These are phyloP conservation scores for Beauveria medogensis DNA, from an alignment of 2,329 filamentous ascomycete genomes.

Conservation along the genomic window DNA sequence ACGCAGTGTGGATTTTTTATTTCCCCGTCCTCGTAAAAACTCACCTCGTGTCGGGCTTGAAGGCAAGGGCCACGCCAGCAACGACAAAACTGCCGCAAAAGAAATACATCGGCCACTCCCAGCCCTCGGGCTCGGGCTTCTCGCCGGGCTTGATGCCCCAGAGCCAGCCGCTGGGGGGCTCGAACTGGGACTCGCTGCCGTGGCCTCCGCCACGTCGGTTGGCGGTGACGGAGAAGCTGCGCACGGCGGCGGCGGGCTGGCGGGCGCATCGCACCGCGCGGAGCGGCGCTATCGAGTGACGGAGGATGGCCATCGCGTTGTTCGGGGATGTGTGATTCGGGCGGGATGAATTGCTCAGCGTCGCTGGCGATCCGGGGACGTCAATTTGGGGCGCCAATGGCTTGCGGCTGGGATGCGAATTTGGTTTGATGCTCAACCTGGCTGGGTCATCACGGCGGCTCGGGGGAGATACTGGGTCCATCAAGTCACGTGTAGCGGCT, in stretches of 20 bases:
- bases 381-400: slow-evolving; percentile 24
- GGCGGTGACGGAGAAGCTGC: slow-evolving; percentile 37
- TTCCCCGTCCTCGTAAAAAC: slow-evolving; percentile 31
- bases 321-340: neutral
- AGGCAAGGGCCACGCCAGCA: slow-evolving; percentile 75
- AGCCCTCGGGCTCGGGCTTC: slow-evolving; percentile 93
- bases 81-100: slow-evolving; percentile 72
- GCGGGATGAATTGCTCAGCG: slow-evolving; percentile 10
- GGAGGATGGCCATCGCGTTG: slow-evolving; percentile 26
- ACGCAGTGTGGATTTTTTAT: neutral
- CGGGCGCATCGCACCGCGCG: slow-evolving; percentile 30
- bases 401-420: slow-evolving; percentile 7
- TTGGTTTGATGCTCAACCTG: slow-evolving; percentile 3
- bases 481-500: neutral
- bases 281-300: slow-evolving; percentile 28
- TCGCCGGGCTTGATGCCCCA: slow-evolving; percentile 91
- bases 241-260: slow-evolving; percentile 22
- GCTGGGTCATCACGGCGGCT: slow-evolving; percentile 4
- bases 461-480: neutral
- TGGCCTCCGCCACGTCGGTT: slow-evolving; percentile 33
- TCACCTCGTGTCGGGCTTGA: slow-evolving; percentile 98
- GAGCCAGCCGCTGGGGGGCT: slow-evolving; percentile 85
- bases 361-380: slow-evolving; percentile 15
- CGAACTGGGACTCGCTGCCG: slow-evolving; percentile 67
- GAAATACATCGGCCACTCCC: slow-evolving; percentile 81